A percentile compares a stretch with the other conserved stretches of the same genome.
Conservation (phyloP, 169 alveolate genomes). For the Perkinsus olseni region DNA sequence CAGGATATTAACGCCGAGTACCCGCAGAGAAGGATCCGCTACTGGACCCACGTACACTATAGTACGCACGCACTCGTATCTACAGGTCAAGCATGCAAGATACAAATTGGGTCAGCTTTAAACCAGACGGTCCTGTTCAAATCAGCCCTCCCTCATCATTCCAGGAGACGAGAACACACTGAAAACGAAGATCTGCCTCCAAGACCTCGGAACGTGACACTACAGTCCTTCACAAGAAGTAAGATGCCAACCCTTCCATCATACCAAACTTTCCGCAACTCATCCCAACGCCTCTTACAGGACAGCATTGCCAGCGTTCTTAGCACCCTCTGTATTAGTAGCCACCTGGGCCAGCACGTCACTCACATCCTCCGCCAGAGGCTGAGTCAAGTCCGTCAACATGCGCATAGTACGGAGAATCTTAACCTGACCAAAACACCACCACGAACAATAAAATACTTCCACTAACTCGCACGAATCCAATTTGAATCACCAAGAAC, state of each 20-base stretch:
- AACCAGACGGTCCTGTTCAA: no score
- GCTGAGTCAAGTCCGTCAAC: slow-evolving; percentile 40
- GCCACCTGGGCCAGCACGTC: slow-evolving; percentile 86
- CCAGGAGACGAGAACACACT: no score
- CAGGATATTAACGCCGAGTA: slow-evolving; percentile 84
- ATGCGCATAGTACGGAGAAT: slow-evolving; percentile 32
- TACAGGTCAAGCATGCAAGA: not conserved
- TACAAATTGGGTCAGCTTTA: not conserved
- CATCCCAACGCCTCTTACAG: slow-evolving; percentile 51
- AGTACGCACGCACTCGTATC: slow-evolving; percentile 90
- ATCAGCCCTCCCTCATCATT: no score
- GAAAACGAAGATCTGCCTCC: no score
- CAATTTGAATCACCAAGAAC: no score
- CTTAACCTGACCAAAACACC: slow-evolving; percentile 36
- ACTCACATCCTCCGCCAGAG: slow-evolving; percentile 60
- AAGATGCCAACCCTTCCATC: no score
- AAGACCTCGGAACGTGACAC: no score
- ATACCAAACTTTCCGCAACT: no score
- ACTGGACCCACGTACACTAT: slow-evolving; percentile 80
- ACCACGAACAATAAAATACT: no score
- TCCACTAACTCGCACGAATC: no score
- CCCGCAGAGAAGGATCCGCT: slow-evolving; percentile 62
- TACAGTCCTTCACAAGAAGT: no score
- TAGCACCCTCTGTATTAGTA: slow-evolving; percentile 83
- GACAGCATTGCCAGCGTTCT: slow-evolving; percentile 94